Base-by-base conservation (phyloP, 225 moss, liverwort and hornwort species). In the Climacium dendroides region DNA sequence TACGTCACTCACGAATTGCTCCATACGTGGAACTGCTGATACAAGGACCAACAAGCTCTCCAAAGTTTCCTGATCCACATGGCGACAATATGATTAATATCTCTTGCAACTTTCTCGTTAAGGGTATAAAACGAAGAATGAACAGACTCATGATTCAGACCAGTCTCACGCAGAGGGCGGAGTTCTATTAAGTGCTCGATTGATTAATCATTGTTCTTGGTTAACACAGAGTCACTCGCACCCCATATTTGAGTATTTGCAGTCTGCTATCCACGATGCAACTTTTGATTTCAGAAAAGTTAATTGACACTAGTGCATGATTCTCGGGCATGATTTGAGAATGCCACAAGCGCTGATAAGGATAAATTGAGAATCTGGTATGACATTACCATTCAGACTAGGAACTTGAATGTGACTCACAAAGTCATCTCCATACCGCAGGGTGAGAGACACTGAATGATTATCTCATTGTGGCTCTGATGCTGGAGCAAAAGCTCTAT, bases 1-100 rank as follows among this genome's bases (percentile, higher is more conserved):
- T n/a, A 97, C 95, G 87, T 95, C 88, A 66, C 93, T 95, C 89
- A 97, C 94, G 87, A 97, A 97, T 84, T 93, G 85, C 91, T 97
- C 96, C 97, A 97, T 95, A 67, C 97, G 93, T 54, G 96, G 97
- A 76, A 97, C 94, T 82, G 95, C 97, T 78, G 91, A 93, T 39
- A 95, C 95, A 11, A 97, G 94, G 65, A 95, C 91, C 58, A 97
- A 89, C 95, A 97, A 94, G 87, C 95, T 95, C 88, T 97, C 95
- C 89, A 97, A 85, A 66, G 95, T 96, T 90, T 94, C 97, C 96
- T 97, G 91, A 88, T 89, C 61, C 90, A 89, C 58, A 87, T 47
- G 60, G 67, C 52, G 74, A 80, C 72, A 70, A 71, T 30, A 78
- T 45, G 53, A n/a, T 57, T 47, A 34, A 22, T n/a, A 54, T 26